These are phyloP conservation scores for Paecilomyces sp. DNA, from an alignment of 2,329 filamentous ascomycete genomes.

Conservation along the genomic window DNA sequence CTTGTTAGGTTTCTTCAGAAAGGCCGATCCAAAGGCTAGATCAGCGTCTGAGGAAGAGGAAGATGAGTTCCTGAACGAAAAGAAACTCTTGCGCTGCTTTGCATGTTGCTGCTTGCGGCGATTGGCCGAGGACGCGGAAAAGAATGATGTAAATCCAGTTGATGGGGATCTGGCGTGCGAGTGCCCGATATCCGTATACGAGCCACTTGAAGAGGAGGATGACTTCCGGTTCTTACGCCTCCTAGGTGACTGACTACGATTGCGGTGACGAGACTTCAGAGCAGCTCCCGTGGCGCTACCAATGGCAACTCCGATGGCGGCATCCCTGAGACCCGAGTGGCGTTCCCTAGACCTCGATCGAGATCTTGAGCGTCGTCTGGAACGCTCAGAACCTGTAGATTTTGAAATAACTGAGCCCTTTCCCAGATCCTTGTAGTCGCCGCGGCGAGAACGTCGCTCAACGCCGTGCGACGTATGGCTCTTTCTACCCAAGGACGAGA, in stretches of 20 bases:
- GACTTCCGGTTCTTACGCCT: constrained; percentile 23
- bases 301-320: constrained; percentile 31
- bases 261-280: background rate
- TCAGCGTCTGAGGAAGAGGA: constrained; percentile 63
- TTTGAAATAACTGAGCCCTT: constrained; percentile 7
- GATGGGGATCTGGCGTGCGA: background rate
- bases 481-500: constrained; percentile 22
- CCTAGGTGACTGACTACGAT: constrained; percentile 19
- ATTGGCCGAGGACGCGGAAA: constrained; percentile 53
- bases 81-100: constrained; percentile 44
- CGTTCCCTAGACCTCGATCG: constrained; percentile 32
- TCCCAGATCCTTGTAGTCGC: constrained; percentile 15
- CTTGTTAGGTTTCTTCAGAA: constrained; percentile 18
- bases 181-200: constrained; percentile 54
- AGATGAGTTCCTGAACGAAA: constrained; percentile 56
- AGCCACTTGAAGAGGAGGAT: constrained; percentile 52
- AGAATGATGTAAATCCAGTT: background rate
- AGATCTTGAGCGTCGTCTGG: constrained; percentile 30
- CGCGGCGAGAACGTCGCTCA: constrained; percentile 19
- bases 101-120: constrained; percentile 43
- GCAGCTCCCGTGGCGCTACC: constrained; percentile 18
- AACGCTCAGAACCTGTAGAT: constrained; percentile 10
- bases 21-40: constrained; percentile 60
- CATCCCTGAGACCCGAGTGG: constrained; percentile 23
- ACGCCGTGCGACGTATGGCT: constrained; percentile 40